Conservation (phyloP, 148 eudicot species). For the Diospyros lotus region DNA sequence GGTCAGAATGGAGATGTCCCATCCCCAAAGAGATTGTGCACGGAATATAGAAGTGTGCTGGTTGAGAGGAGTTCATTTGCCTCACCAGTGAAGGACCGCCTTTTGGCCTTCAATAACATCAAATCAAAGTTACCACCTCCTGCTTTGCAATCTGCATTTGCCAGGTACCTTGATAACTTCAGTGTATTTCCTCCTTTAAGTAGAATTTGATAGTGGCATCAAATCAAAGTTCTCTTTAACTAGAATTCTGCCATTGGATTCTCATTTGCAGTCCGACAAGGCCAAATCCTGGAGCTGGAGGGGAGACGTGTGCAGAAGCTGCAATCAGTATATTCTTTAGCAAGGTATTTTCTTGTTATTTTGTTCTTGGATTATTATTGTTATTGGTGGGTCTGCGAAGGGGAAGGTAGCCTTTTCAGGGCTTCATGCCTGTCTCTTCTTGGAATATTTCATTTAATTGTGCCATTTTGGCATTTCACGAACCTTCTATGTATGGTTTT, state of each 20-base stretch:
- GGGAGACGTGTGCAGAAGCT: conserved; percentile 97
- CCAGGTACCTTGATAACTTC: conserved; percentile 46
- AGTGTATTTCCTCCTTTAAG: too few relatives aligned
- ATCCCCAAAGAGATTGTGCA: conserved; percentile 80
- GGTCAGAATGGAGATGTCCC: conserved; percentile 80
- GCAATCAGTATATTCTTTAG: conserved; percentile 76
- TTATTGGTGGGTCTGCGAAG: background rate
- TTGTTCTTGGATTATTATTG: conserved; percentile 7
- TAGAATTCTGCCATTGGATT: conserved; percentile 8
- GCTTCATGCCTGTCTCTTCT: too few relatives aligned
- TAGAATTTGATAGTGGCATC: too few relatives aligned
- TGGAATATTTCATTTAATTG: too few relatives aligned
- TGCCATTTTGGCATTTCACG: too few relatives aligned
- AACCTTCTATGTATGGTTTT: too few relatives aligned
- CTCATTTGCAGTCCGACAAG: conserved; percentile 65
- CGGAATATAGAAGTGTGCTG: conserved; percentile 78
- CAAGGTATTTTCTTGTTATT: conserved; percentile 49
- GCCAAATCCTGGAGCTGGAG: conserved; percentile 89
- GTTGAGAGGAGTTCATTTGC: conserved; percentile 87
- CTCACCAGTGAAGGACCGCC: conserved; percentile 93
- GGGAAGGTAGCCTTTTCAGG: background rate
- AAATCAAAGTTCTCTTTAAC: background rate
- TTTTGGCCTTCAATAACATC: conserved; percentile 49
- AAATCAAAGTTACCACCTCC: conserved; percentile 79
- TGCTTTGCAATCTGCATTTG: conserved; percentile 93